Percentiles rank a stretch among this genome's conserved stretches.
These are phyloP conservation scores for Paraconiothyrium sp. DNA, from an alignment of 2,329 filamentous ascomycete genomes.

Conservation along the genomic window DNA sequence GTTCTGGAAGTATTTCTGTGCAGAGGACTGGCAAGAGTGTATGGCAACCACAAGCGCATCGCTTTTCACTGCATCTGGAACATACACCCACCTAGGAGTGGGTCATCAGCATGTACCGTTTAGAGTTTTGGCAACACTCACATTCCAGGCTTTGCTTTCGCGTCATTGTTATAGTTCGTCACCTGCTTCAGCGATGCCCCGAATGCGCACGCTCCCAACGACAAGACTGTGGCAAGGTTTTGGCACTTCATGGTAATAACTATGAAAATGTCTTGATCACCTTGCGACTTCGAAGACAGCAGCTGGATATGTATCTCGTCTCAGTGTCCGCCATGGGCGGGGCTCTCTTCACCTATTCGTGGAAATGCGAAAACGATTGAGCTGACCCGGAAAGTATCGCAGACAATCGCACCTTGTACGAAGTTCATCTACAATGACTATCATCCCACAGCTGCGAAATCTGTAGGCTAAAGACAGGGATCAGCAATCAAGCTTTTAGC, in stretches of 20 bases:
- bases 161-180: slow-evolving; percentile 36
- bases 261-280: not conserved
- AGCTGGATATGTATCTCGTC: slow-evolving; percentile 16
- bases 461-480: slow-evolving; percentile 29
- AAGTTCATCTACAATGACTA: slow-evolving; percentile 1
- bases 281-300: not conserved
- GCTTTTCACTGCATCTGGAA: slow-evolving; percentile 36
- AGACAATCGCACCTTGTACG: not conserved
- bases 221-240: slow-evolving; percentile 24
- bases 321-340: slow-evolving; percentile 6
- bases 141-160: slow-evolving; percentile 40
- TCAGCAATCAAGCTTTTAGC: slow-evolving; percentile 37
- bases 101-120: too few relatives aligned
- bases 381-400: not conserved
- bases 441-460: not conserved
- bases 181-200: slow-evolving; percentile 41
- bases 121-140: slow-evolving; percentile 17
- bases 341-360: slow-evolving; percentile 16
- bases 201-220: slow-evolving; percentile 23
- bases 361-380: slow-evolving; percentile 10
- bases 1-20: slow-evolving; percentile 42
- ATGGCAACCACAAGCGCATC: slow-evolving; percentile 43
- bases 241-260: slow-evolving; percentile 26
- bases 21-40: slow-evolving; percentile 43
- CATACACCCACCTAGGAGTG: slow-evolving; percentile 39